Evolutionary conservation across 202 grass and related monocot genomes (phyloP), one percentile per base, ranked within the genome.

Genomic region (Elaeis oleifera): DNA sequence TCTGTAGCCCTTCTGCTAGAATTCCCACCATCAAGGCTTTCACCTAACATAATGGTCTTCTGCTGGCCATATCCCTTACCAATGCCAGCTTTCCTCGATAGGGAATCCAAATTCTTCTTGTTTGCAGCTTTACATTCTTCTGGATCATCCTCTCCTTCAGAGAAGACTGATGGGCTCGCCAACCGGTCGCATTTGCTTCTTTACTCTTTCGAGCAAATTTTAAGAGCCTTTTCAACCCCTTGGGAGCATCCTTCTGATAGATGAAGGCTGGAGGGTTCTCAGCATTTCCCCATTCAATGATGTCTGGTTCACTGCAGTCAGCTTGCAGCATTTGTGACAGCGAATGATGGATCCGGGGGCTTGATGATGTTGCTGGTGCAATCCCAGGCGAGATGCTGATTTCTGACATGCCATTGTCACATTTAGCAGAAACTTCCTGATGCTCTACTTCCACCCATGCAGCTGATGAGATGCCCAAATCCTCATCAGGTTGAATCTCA

Each of bases 271-370:
- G 89, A 56, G 89, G 95, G 78, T 99, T 94, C 76, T 99, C 85
- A 48, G 95, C 95, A 89, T 99, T 99, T 67, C 85, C 95, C 95
- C 95, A 99, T 70, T 99, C 95, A 23, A 99, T 87, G 66, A 82
- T 84, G 78, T 89, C 95, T n/a, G 85, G 83, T 75, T 99, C 95
- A 58, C 80, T 85, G 56, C 69, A 82, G 77, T 99, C 88, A 70
- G 85, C 85, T 84, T 94, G 95, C 69, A 99, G 71, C 89, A 99
- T 99, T 82, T 99, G 95, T 61, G 95, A 94, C 75, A 99, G 80
- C 18, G 95, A 99, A 77, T 99, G 85, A 9, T 66, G 77, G 44
- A 94, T 72, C 74, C 79, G 78, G 19, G 95, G 85, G 71, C 89
- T 99, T 74, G 83, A 78, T 51, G 80, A 80, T 79, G 76, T 72